These are phyloP conservation scores for Paraconiothyrium sp. DNA, from an alignment of 2,329 filamentous ascomycete species.

Conservation along the genomic window DNA sequence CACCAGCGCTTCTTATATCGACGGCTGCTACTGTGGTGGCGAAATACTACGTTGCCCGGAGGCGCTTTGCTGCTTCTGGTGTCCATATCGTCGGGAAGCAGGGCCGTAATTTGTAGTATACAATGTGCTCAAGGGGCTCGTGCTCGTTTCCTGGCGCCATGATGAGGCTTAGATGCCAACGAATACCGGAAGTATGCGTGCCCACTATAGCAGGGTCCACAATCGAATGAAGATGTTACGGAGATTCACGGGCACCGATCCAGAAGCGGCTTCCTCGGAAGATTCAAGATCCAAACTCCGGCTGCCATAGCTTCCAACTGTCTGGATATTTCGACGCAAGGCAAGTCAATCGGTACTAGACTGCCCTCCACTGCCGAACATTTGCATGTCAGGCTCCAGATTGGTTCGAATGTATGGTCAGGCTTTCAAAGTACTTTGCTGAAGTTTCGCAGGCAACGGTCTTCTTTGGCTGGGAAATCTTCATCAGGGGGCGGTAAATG, in stretches of 20 bases:
- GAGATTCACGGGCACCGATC: constrained; percentile 27
- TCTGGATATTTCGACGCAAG: background rate
- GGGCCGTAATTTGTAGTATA: constrained; percentile 45
- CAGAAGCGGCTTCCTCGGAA: constrained; percentile 29
- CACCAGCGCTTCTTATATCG: constrained; percentile 43
- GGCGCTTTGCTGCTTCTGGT: constrained; percentile 21
- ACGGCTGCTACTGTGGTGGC: constrained; percentile 6
- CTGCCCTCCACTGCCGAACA: constrained; percentile 20
- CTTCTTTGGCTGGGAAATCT: constrained; percentile 32
- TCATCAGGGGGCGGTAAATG: constrained; percentile 27
- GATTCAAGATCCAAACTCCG: constrained; percentile 16
- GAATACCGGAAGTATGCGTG: constrained; percentile 31
- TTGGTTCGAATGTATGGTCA: constrained; percentile 17
- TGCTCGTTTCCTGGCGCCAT: constrained; percentile 35
- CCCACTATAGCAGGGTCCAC: constrained; percentile 35
- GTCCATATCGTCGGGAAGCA: constrained; percentile 44
- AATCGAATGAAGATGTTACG: constrained; percentile 32
- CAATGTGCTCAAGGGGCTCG: constrained; percentile 38
- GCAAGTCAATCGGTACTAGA: constrained; percentile 13
- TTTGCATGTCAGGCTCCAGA: constrained; percentile 8
- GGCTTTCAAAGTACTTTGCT: constrained; percentile 21
- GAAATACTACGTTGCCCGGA: constrained; percentile 14
- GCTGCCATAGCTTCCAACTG: constrained; percentile 3
- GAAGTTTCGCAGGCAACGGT: constrained; percentile 21
- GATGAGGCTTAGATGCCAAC: constrained; percentile 45